These are phyloP conservation scores for Lanmaoa pseudosensibilis DNA, from an alignment of 768 basidiomycete species.

Conservation along the genomic window DNA sequence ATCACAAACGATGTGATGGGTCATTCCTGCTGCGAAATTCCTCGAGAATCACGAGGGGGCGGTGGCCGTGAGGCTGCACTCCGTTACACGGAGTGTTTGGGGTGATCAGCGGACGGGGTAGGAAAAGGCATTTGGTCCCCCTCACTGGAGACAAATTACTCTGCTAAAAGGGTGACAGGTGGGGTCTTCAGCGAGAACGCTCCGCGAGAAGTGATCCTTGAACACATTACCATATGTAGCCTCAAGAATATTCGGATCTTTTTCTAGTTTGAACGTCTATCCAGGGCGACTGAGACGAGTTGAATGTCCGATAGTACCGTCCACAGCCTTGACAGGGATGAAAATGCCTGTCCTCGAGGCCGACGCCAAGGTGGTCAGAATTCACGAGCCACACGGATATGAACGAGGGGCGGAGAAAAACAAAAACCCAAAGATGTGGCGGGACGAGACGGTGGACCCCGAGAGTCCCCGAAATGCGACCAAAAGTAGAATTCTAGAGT, in stretches of 20 bases:
- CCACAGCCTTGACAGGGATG: slow-evolving; percentile 5
- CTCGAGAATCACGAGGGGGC: slow-evolving; percentile 4
- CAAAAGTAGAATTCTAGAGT: neutral
- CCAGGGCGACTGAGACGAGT: neutral
- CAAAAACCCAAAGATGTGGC: neutral
- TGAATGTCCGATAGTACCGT: slow-evolving; percentile 5
- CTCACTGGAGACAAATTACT: neutral
- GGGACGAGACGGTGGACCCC: neutral
- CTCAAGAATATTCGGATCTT: neutral
- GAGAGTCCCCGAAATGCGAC: neutral
- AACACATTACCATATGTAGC: neutral
- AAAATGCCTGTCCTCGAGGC: slow-evolving; percentile 5
- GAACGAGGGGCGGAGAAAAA: slow-evolving; percentile 1
- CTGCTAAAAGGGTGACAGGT: neutral
- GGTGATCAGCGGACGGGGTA: slow-evolving; percentile 3
- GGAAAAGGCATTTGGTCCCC: neutral
- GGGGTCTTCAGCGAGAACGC: slow-evolving; percentile 7
- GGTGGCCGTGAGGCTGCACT: neutral
- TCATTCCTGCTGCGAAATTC: slow-evolving; percentile 12
- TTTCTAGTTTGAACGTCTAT: neutral
- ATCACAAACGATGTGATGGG: neutral
- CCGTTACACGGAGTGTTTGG: neutral
- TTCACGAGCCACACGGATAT: slow-evolving; percentile 7
- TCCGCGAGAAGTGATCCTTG: slow-evolving; percentile 8
- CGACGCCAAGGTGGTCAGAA: slow-evolving; percentile 2